phyloP scores from a whole-genome alignment of 306 rosid species.

The Heteromeles arbutifolia region DNA sequence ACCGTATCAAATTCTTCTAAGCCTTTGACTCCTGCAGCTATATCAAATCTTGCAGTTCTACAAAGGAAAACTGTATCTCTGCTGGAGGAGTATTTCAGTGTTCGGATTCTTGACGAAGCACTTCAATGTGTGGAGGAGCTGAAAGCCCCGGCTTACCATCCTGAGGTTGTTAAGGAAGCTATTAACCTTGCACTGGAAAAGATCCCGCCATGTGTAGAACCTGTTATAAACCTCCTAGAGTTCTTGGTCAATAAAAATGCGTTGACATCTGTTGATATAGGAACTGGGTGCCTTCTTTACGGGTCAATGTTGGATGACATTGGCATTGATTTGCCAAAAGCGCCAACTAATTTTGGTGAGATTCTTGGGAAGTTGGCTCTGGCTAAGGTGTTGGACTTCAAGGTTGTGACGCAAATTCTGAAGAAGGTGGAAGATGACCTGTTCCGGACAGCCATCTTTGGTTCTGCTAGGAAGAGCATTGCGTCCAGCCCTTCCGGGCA shows the following conservation, averaged over 20 bases:
- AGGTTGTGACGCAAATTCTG: slow-evolving; percentile 25
- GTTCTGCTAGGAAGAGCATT: slow-evolving; percentile 19
- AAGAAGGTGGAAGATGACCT: slow-evolving; percentile 29
- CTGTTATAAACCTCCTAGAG: slow-evolving; percentile 24
- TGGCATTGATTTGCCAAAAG: slow-evolving; percentile 32
- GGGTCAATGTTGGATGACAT: slow-evolving; percentile 33
- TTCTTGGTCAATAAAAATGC: slow-evolving; percentile 18
- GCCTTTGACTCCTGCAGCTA: slow-evolving; percentile 14
- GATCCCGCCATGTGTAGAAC: slow-evolving; percentile 34
- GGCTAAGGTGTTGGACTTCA: slow-evolving; percentile 19
- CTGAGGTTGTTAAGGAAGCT: slow-evolving; percentile 30
- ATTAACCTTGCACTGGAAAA: slow-evolving; percentile 29
- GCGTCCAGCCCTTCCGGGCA: slow-evolving; percentile 25
- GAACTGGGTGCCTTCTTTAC: slow-evolving; percentile 30
- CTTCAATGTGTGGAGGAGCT: slow-evolving; percentile 41
- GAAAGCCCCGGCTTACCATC: slow-evolving; percentile 29
- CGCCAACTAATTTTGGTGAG: slow-evolving; percentile 35
- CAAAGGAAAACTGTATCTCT: slow-evolving; percentile 30
- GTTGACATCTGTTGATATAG: slow-evolving; percentile 21
- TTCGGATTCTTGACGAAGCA: slow-evolving; percentile 33
- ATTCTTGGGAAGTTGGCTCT: slow-evolving; percentile 25
- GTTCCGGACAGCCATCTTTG: slow-evolving; percentile 15
- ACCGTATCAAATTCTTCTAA: slow-evolving; percentile 9
- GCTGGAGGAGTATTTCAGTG: slow-evolving; percentile 40
- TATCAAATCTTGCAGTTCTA: slow-evolving; percentile 10